Conservation (phyloP, 2,329 filamentous ascomycete species). For the Apiospora sp. region DNA sequence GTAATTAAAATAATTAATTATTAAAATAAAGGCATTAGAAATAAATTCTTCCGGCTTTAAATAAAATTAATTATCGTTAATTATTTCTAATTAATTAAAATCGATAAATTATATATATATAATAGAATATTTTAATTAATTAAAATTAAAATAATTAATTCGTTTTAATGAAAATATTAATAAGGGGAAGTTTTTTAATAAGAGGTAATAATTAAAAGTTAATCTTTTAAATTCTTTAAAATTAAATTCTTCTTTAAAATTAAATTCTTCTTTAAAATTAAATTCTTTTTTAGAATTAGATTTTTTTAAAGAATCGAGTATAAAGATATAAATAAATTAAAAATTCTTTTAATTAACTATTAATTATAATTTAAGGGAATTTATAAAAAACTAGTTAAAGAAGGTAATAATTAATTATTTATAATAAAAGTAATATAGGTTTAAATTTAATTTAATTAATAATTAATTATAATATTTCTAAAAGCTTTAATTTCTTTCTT, state of each 20-base stretch:
- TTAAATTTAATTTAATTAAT: background rate
- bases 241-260: background rate
- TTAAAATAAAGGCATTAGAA: background rate
- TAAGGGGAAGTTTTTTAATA: background rate
- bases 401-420: background rate
- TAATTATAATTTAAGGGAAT: background rate
- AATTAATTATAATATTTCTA: background rate
- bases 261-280: too few species aligned
- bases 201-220: background rate
- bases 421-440: background rate
- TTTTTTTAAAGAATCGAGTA: background rate
- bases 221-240: background rate
- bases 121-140: background rate
- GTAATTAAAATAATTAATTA: background rate
- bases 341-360: background rate
- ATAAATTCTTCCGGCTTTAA: background rate
- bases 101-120: background rate
- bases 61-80: too few species aligned
- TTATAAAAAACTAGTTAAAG: background rate
- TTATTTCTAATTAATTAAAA: background rate
- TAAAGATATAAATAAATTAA: background rate
- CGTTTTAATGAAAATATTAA: background rate
- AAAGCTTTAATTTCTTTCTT: background rate
- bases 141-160: background rate
- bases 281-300: background rate